Evolutionary conservation across 768 basidiomycete species (phyloP).

Genomic region (Fomitopsis serialis): DNA sequence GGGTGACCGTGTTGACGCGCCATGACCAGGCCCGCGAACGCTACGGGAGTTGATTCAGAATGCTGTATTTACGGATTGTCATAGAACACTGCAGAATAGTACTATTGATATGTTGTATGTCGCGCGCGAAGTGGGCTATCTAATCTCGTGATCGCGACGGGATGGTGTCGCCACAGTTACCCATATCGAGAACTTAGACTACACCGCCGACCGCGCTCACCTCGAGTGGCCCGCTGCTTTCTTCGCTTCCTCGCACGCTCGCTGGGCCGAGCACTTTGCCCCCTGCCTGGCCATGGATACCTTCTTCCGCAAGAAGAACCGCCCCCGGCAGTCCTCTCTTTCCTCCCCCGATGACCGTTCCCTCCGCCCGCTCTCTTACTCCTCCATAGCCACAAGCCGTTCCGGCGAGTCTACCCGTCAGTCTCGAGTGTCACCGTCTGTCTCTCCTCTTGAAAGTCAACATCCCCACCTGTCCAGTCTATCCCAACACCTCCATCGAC

Average conservation of each 20-base stretch:
- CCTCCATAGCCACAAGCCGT: conserved; percentile 41
- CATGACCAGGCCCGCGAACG: conserved; percentile 29
- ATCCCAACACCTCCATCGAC: conserved; percentile 28
- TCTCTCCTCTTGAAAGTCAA: conserved; percentile 46
- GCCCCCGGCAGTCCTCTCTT: conserved; percentile 30
- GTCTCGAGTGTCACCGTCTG: conserved; percentile 61
- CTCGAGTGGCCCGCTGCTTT: neutral
- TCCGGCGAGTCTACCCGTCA: conserved; percentile 47
- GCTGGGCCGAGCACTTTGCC: neutral
- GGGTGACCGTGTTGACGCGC: neutral
- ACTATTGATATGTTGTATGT: no score
- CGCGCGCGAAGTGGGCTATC: no score
- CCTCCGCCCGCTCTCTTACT: conserved; percentile 24
- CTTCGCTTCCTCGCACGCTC: neutral
- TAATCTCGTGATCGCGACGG: no score
- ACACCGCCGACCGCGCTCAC: no score
- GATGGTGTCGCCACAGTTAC: no score
- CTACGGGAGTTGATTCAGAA: conserved; percentile 19
- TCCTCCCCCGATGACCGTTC: conserved; percentile 25
- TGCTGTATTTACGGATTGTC: no score
- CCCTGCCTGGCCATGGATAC: conserved; percentile 23
- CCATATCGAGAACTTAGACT: no score
- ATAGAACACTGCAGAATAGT: no score
- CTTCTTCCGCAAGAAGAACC: conserved; percentile 32
- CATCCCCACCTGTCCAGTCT: conserved; percentile 49